A percentile compares a stretch with the other conserved stretches of the same genome.
Conservation (phyloP, 2,329 filamentous ascomycete genomes). For the Salinomyces thailandicus region DNA sequence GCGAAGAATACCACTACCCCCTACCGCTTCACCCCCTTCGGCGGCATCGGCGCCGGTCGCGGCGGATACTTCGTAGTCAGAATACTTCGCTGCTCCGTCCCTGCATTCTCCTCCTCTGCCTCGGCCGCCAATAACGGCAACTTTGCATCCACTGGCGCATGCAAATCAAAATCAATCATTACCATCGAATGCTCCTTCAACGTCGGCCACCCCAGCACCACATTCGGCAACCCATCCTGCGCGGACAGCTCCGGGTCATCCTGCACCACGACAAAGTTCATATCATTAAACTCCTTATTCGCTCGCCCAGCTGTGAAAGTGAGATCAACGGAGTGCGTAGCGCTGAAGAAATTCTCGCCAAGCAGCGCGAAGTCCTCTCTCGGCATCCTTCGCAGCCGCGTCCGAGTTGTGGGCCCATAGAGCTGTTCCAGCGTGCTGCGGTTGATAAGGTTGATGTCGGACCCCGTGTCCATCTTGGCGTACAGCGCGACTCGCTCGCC, state of each 20-base stretch:
- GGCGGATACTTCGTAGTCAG: too few relatives aligned
- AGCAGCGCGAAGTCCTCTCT: conserved; percentile 6
- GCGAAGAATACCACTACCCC: too few relatives aligned
- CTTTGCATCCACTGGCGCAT: conserved; percentile 4
- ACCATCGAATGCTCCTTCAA: conserved; percentile 9
- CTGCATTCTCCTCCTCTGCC: conserved; percentile 7
- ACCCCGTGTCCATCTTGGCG: conserved; percentile 17
- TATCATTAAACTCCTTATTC: conserved; percentile 6
- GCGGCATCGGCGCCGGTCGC: too few relatives aligned
- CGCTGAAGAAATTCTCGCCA: conserved; percentile 9
- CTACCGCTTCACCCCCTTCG: too few relatives aligned
- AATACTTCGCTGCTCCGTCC: too few relatives aligned
- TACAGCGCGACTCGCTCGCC: conserved; percentile 11
- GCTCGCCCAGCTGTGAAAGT: conserved; percentile 8
- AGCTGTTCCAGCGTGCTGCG: conserved; percentile 7
- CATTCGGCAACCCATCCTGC: conserved; percentile 10
- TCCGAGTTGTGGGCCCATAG: conserved; percentile 2
- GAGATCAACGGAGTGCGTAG: conserved; percentile 9
- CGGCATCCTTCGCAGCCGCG: conserved; percentile 3
- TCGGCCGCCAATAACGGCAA: conserved; percentile 8
- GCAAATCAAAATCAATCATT: conserved; percentile 11
- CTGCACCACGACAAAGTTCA: conserved; percentile 9
- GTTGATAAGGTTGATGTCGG: conserved; percentile 15
- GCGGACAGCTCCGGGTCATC: conserved; percentile 6
- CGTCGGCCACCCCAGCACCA: conserved; percentile 8